Conservation (phyloP, 2,329 filamentous ascomycete species). For the Apiospora phragmitis region DNA sequence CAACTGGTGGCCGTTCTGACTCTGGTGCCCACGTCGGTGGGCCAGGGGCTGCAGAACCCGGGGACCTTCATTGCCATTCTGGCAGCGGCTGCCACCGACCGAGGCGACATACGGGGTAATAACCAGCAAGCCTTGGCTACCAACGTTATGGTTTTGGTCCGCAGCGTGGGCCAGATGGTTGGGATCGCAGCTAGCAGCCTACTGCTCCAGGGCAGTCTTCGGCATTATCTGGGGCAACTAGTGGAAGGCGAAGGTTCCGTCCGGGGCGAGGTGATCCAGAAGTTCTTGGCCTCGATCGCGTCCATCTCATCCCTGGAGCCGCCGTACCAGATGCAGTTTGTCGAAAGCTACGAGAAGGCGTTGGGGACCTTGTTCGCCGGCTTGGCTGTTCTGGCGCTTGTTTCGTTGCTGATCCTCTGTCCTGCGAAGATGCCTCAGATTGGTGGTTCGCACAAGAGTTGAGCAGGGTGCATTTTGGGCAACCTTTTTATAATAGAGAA, state of each 20-base stretch:
- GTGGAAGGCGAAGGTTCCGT: background rate
- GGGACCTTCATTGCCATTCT: background rate
- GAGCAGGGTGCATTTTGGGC: no score
- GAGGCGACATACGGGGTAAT: background rate
- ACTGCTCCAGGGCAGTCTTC: background rate
- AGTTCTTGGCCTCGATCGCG: background rate
- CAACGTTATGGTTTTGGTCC: background rate
- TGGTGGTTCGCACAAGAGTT: background rate
- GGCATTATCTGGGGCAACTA: background rate
- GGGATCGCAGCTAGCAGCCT: background rate
- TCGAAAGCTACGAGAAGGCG: constrained; percentile 2
- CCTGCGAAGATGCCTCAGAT: background rate
- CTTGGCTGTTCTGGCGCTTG: background rate
- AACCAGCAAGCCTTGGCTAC: background rate
- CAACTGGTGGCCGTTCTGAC: background rate
- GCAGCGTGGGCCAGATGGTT: background rate
- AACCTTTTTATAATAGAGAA: no score
- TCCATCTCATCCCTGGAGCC: background rate
- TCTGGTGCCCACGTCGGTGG: background rate
- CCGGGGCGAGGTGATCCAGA: background rate
- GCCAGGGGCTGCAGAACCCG: background rate
- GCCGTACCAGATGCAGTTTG: background rate
- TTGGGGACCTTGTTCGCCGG: background rate
- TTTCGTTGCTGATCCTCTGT: background rate
- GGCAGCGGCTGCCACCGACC: background rate